Base-by-base conservation (phyloP, 495 filamentous ascomycete genomes). In the Penicillium riverlandense region DNA sequence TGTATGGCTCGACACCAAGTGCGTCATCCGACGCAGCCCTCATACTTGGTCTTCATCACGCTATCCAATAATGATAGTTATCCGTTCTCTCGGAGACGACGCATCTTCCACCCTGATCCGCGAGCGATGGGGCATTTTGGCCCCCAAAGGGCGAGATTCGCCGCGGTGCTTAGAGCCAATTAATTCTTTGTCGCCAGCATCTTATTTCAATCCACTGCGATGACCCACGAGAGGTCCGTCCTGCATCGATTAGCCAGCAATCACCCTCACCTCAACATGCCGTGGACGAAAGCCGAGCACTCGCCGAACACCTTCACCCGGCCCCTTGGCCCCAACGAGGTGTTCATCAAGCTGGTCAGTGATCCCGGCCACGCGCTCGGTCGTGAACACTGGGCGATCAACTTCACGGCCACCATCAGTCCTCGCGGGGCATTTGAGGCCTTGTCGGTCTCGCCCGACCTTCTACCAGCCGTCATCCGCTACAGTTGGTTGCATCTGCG, bases 401-500 rank as follows among this genome's bases (percentile, higher is more conserved):
- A 60, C 39, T 47, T 43, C 9, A 43, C 51, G 10, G 50, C 37
- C 31, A 49, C 48, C n/a, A 42, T 57, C 40, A 47, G 28, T 31
- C 54, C 57, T 34, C 46, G 35, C 11, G 46, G 46, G 28, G 34
- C 1, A 38, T 48, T 38, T 9, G 10, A 28, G 29, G 40, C 32
- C 13, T 48, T 48, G 45, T 42, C 46, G 34, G 40, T 11, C 35
- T 37, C 42, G n/a, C 35, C 42, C 7, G 42, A 28, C n/a, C 38
- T 41, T 30, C 35, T 44, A 44, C 27, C 42, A 38, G 27, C 28
- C 11, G 29, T 47, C 27, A 47, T 65, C 15, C 52, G 48, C 43
- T 38, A 53, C 10, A 55, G 52, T 16, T 66, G 62, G 58, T 54
- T 45, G 35, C 11, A 42, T 12, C 41, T 66, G 29, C 63, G 63